Conservation (phyloP, 2,329 filamentous ascomycete species). For the Cercospora sp. region DNA sequence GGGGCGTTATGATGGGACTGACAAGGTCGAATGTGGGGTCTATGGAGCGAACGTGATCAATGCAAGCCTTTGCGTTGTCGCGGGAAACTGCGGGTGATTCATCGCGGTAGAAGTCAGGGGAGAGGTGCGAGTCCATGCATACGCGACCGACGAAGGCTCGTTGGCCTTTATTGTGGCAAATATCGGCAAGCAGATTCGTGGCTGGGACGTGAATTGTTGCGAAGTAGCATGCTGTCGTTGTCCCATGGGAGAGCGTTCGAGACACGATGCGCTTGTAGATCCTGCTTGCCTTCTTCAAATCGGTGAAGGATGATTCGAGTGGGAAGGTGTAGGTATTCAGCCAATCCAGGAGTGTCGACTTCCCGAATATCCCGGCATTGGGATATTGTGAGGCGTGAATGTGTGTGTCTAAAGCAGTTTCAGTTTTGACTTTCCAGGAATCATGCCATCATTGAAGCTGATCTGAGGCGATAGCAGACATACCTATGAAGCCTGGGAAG, state of each 20-base stretch:
- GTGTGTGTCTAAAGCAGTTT: constrained; percentile 72
- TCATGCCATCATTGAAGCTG: background rate
- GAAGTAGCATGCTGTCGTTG: constrained; percentile 92
- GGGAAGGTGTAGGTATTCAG: constrained; percentile 93
- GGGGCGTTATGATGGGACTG: constrained; percentile 74
- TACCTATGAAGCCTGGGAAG: constrained; percentile 80
- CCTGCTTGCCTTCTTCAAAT: constrained; percentile 61
- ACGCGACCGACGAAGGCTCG: constrained; percentile 87
- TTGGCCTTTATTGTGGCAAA: constrained; percentile 79
- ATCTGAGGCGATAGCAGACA: constrained; percentile 26
- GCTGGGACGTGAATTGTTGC: constrained; percentile 83
- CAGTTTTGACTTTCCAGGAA: background rate
- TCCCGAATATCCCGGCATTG: constrained; percentile 91
- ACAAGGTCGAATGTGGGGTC: constrained; percentile 68
- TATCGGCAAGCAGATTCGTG: constrained; percentile 86
- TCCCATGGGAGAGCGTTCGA: constrained; percentile 83
- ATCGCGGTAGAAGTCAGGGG: constrained; percentile 79
- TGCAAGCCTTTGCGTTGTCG: constrained; percentile 42
- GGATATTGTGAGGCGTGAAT: constrained; percentile 94
- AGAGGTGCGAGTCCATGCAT: constrained; percentile 81
- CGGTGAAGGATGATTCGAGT: constrained; percentile 74
- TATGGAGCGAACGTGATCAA: constrained; percentile 62
- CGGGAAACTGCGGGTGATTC: constrained; percentile 63
- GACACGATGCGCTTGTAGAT: constrained; percentile 79
- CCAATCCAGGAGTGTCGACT: constrained; percentile 90